These are phyloP conservation scores for Senna siamea DNA, from an alignment of 306 rosid genomes.

Conservation along the genomic window DNA sequence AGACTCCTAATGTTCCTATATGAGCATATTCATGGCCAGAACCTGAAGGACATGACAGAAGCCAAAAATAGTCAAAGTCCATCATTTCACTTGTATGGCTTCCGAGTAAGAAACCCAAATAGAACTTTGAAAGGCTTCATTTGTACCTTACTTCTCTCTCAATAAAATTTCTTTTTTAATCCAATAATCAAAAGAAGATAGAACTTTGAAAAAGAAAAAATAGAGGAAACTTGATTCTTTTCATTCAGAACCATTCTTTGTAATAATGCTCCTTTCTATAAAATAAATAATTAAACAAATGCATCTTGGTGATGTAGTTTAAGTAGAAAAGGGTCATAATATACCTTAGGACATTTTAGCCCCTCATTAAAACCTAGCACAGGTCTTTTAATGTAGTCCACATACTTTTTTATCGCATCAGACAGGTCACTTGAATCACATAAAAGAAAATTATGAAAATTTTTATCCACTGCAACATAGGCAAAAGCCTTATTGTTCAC, in stretches of 20 bases:
- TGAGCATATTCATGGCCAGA: not conserved
- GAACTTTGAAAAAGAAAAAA: constrained; percentile 9
- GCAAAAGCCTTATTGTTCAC: constrained; percentile 93
- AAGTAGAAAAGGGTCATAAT: constrained; percentile 16
- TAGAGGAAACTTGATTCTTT: not conserved
- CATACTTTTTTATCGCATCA: constrained; percentile 64
- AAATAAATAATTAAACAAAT: constrained; percentile 14
- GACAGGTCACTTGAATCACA: constrained; percentile 63
- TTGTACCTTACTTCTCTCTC: not conserved
- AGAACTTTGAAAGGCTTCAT: constrained; percentile 12
- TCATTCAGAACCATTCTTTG: not conserved
- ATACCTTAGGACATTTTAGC: constrained; percentile 90
- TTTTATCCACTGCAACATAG: constrained; percentile 68
- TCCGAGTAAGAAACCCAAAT: constrained; percentile 15
- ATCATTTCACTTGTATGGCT: constrained; percentile 8
- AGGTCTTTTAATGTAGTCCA: constrained; percentile 46
- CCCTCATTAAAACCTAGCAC: constrained; percentile 45
- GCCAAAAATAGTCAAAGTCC: constrained; percentile 18
- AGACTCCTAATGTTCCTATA: constrained; percentile 16
- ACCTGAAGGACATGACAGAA: constrained; percentile 20
- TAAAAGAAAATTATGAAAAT: constrained; percentile 69
- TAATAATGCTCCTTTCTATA: not conserved
- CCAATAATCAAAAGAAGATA: not conserved
- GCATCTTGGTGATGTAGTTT: constrained; percentile 20
- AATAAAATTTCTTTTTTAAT: not conserved